Percentiles rank a stretch among this genome's conserved stretches.
Evolutionary conservation across 192 early-diverging fungal genomes (phyloP).

Genomic region (Podila clonocystis): DNA sequence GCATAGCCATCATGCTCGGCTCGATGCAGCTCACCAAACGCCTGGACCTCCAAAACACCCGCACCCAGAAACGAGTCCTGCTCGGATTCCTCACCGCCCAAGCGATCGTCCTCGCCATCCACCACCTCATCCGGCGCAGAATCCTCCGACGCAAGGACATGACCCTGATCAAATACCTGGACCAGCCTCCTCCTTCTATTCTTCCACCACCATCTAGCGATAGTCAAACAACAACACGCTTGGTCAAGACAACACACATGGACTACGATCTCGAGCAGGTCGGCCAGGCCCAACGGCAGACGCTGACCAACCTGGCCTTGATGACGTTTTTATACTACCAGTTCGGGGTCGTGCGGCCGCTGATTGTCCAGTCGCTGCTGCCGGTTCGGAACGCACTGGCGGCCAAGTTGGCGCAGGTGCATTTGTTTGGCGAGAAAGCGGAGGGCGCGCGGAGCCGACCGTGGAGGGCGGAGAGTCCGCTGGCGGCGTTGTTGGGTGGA

Average conservation of each 20-base stretch:
- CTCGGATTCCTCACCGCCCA: conserved; percentile 66
- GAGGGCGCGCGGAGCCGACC: conserved; percentile 84
- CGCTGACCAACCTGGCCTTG: conserved; percentile 73
- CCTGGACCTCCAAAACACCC: conserved; percentile 70
- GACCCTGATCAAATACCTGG: conserved; percentile 83
- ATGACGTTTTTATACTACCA: conserved; percentile 87
- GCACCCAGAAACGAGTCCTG: conserved; percentile 65
- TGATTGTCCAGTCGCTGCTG: conserved; percentile 87
- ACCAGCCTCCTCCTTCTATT: conserved; percentile 67
- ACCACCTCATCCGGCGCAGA: conserved; percentile 47
- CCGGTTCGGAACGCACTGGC: conserved; percentile 75
- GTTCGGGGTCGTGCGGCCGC: conserved; percentile 87
- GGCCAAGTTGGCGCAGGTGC: conserved; percentile 81
- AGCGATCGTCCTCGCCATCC: conserved; percentile 57
- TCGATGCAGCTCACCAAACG: conserved; percentile 73
- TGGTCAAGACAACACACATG: conserved; percentile 60
- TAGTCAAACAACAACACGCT: background rate
- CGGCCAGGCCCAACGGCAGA: conserved; percentile 74
- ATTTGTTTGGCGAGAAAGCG: conserved; percentile 77
- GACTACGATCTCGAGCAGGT: conserved; percentile 83
- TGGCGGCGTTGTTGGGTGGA: conserved; percentile 57
- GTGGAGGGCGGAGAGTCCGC: conserved; percentile 80
- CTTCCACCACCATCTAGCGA: conserved; percentile 9
- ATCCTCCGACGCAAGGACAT: conserved; percentile 85
- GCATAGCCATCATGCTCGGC: conserved; percentile 68